Conservation (phyloP, 1,139 yeast species). For the Debaryomyces psychrophilus region DNA sequence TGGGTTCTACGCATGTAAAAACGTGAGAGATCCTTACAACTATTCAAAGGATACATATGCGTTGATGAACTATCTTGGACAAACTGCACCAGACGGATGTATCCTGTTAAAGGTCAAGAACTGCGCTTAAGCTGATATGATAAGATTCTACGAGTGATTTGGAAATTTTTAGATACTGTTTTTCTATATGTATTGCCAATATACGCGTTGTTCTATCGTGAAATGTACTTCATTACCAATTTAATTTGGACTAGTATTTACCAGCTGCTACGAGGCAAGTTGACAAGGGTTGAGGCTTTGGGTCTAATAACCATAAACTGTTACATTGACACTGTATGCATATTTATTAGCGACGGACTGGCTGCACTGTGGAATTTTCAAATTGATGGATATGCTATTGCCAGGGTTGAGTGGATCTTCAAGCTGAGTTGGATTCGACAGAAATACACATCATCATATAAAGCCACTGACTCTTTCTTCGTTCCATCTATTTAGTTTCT, state of each 20-base stretch:
- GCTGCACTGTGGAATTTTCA: too few species aligned
- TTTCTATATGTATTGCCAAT: constrained; percentile 3
- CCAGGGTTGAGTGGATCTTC: too few species aligned
- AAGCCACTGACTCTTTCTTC: constrained; percentile 69
- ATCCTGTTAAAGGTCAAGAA: constrained; percentile 18
- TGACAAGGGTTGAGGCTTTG: too few species aligned
- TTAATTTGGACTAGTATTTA: too few species aligned
- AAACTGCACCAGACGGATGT: constrained; percentile 22
- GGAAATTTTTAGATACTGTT: too few species aligned
- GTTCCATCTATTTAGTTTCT: constrained; percentile 61
- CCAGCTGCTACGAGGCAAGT: too few species aligned
- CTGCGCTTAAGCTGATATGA: constrained; percentile 7
- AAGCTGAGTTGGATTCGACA: too few species aligned
- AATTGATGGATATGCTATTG: too few species aligned
- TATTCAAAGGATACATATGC: constrained; percentile 34
- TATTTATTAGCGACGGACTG: too few species aligned
- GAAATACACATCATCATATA: constrained; percentile 17
- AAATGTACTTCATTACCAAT: not conserved
- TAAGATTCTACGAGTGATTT: too few species aligned
- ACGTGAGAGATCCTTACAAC: constrained; percentile 48
- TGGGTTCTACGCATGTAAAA: constrained; percentile 44
- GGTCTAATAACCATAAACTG: too few species aligned
- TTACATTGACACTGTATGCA: too few species aligned
- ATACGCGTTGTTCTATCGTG: constrained; percentile 11
- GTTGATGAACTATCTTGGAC: constrained; percentile 20